Evolutionary conservation across 2,329 filamentous ascomycete species (phyloP), one percentile per base, ranked within the genome.

Genomic region (Cordyceps sp.): DNA sequence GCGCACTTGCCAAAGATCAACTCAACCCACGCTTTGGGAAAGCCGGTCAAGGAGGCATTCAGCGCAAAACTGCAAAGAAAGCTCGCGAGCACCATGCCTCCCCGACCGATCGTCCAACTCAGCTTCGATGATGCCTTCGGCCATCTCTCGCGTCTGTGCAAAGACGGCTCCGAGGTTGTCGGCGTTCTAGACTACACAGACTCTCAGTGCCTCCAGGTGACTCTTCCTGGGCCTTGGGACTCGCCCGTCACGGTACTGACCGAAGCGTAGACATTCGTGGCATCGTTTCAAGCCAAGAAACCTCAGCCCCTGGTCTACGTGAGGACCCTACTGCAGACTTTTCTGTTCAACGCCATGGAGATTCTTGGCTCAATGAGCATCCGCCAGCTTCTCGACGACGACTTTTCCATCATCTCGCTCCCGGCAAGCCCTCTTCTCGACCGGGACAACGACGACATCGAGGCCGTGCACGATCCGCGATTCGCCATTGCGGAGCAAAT

Each of bases 61-160:
- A 94, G 84, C 44, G 72, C 73, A 17, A 93, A 93, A 48, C 67
- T 96, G 24, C 90, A 98, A 49, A 71, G 86, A n/a, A 79, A 79
- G 39, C 64, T 98, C 21, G 86, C 90, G 1, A 94, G 85, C 42
- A 94, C 85, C 1, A 86, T 94, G 45, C 90, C 90, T 4, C 90
- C 90, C 7, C 71, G 88, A 8, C 86, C 88, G 0, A 88, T 94
- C 43, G 81, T 94, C 10, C 67, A 83, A 33, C 61, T 86, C 3
- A 71, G 69, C 18, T 78, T 82, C 42, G 69, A 76, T 12, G 75
- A 83, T 44, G 80, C 85, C 1, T 69, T 78, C 39, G 57, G 57
- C 15, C 76, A 82, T 42, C 64, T 94, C 39, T 66, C 66, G 35
- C 70, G 73, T 28, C 57, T 94, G 19, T 80, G 79, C 38, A 60